Evolutionary conservation across 306 rosid genomes (phyloP), one percentile per base, ranked within the genome.

Genomic region (Sicyos edulis): DNA sequence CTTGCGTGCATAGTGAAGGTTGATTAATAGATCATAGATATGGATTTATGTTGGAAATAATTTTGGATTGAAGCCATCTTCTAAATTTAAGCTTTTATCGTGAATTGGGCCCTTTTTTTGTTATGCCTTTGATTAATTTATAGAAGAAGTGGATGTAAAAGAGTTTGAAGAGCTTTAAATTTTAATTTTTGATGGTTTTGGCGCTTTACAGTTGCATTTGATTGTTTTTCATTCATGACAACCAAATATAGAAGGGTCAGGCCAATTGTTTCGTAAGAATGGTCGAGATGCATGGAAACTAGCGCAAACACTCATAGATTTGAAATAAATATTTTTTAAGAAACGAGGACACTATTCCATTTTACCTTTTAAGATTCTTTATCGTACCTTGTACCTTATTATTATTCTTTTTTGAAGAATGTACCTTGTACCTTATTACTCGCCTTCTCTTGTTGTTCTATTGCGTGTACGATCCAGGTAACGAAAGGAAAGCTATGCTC

Each of bases 381-480:
- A 49, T 49, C 45, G 22, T 8, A 47, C 37, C 16, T 7, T 50
- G 7, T 24, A 15, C 21, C 47, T 51, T 8, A 69, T 40, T 15
- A 15, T n/a, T n/a, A n/a, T n/a, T n/a, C n/a, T n/a, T n/a, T n/a
- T n/a, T n/a, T n/a, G n/a, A n/a, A n/a, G n/a, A n/a, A n/a, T n/a
- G n/a, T n/a, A 22, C 56, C 16, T 7, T 50, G 7, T 24, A 15
- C 21, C 47, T 51, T 8, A 69, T 40, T 15, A 15, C 59, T 22
- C 21, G 24, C 11, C 19, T 62, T 34, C 51, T 16, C 50, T 37
- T 37, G 19, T 10, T 75, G 21, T 57, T 80, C 62, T 70, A 49
- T 77, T 71, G 58, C 26, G 20, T 49, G 57, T 50, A 67, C 40
- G 75, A 73, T 72, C 74, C 85, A 90, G 98, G 87, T 81, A 84